phyloP scores from a whole-genome alignment of 805 yeast species.

The Candida coquimbonensis region DNA sequence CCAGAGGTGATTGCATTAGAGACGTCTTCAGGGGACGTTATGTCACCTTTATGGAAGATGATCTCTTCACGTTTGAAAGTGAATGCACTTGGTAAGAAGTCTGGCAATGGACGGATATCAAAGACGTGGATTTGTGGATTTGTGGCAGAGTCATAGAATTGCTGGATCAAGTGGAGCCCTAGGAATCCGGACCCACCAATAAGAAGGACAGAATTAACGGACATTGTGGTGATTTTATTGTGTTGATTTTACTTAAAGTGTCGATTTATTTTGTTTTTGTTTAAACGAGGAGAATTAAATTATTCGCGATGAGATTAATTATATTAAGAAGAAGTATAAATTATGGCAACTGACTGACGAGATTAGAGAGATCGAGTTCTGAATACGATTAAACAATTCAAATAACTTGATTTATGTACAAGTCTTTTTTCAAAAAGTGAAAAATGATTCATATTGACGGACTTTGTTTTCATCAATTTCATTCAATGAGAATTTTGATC shows the following conservation, averaged over 20 bases:
- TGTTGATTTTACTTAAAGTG: neutral
- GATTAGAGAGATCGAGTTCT: too few relatives aligned
- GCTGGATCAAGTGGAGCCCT: conserved; percentile 86
- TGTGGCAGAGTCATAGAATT: conserved; percentile 60
- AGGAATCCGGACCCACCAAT: conserved; percentile 97
- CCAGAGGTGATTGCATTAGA: conserved; percentile 49
- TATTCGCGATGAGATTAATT: neutral
- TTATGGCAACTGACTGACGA: too few relatives aligned
- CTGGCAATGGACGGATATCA: conserved; percentile 87
- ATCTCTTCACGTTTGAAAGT: conserved; percentile 60
- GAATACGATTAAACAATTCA: too few relatives aligned
- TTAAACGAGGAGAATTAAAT: neutral
- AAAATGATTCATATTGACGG: conserved; percentile 5
- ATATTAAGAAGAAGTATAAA: too few relatives aligned
- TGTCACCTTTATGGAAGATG: conserved; percentile 69
- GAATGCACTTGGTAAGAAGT: conserved; percentile 59
- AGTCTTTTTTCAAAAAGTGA: conserved; percentile 2
- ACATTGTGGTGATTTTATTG: conserved; percentile 2
- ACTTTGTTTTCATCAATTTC: conserved; percentile 18
- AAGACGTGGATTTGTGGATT: conserved; percentile 76
- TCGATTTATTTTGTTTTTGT: neutral
- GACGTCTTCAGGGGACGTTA: conserved; percentile 70
- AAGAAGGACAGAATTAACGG: conserved; percentile 48
- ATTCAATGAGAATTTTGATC: conserved; percentile 6
- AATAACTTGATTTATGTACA: neutral